Base-by-base conservation (phyloP, 1,139 yeast species). In the Yamadazyma blattariae region DNA sequence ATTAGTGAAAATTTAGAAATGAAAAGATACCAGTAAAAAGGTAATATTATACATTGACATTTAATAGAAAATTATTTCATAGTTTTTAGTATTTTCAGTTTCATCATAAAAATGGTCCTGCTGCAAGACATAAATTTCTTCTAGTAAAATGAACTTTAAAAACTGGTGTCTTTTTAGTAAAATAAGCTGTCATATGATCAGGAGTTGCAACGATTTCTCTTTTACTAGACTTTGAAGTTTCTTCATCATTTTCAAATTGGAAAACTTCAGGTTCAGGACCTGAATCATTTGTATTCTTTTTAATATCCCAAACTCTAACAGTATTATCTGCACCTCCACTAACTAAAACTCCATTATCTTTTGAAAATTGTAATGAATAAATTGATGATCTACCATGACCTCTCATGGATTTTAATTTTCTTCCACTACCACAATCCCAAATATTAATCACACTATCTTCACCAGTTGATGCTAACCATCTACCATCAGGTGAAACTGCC, bases 401-500 rank as follows among this genome's bases (percentile, higher is more conserved):
- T 44, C 87, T 76, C 82, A 79, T 77, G 9, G 85, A 71, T 60
- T 90, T 90, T 45, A 92, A 67, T 37, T 90, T 69, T 45, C 95
- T 74, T 12, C 97, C 98, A 3, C 92, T 77, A 2, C 97, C 96
- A 35, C 87, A 80, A 63, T 94, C 98, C 96, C 97, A 94, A 29
- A 94, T 73, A 54, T 85, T 85, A 30, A 94, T 85, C 15, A 84
- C 75, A 35, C 89, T 82, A 57, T 90, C 98, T 56, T 90, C 97
- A 32, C 96, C 96, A 9, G 95, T 97, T 42, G 92, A 79, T 3
- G 97, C 97, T 39, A 92, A 67, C 95, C 96, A 87, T 51, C 97
- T 74, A 2, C 99, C 99, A 61, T 92, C 97, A 1, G 97, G 97
- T 0, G 96, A 84, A 8, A 88, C 95, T 0, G 95, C 89, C 50